Base-by-base conservation (phyloP, 2,329 filamentous ascomycete genomes). In the Fusarium brachygibbosum region DNA sequence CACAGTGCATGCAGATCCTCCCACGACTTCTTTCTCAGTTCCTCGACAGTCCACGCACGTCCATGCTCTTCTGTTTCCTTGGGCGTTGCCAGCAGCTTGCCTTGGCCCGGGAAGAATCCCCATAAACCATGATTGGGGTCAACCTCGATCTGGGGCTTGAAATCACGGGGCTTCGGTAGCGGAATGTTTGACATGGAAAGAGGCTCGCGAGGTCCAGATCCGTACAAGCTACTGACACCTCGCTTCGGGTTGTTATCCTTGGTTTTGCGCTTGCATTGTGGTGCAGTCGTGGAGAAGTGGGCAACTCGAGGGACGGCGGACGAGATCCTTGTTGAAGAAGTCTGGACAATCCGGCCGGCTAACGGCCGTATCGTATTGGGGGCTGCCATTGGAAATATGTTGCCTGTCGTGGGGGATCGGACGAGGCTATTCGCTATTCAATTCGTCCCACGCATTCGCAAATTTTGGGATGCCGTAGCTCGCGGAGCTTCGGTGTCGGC, bases 1-100 rank as follows among this genome's bases (percentile, higher is more conserved):
- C 95, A 99, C 76, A 99, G 85, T 66, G 86, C 84, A 80, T 98
- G 94, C 74, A 99, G 82, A 79, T 98, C 94, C 66, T 97, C 93
- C 93, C 94, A 99, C 68, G 91, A 93, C 82, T 98, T 98, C 68
- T 87, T 85, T 68, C 94, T 88, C 75, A 99, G 84, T 83, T 99
- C 96, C 81, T 93, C 88, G 10, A 92, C 89, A 13, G 87, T 89
- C 96, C 96, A 99, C 29, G 89, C 84, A 55, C 96, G 88, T 17
- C 96, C 96, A 79, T 96, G 91, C 68, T 87, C 83, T 50, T 84
- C 78, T 58, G 92, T 89, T 71, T 95, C 90, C 35, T 88, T 85
- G 7, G 94, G 94, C 10, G 90, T 90, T 72, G 86, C 86, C 74
- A 97, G 79, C n/a, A 90, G 81, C 75, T 89, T 87, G 69, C 88